Evolutionary conservation across 1,139 yeast genomes (phyloP).

Genomic region (Lodderomyces orthopsilosis): DNA sequence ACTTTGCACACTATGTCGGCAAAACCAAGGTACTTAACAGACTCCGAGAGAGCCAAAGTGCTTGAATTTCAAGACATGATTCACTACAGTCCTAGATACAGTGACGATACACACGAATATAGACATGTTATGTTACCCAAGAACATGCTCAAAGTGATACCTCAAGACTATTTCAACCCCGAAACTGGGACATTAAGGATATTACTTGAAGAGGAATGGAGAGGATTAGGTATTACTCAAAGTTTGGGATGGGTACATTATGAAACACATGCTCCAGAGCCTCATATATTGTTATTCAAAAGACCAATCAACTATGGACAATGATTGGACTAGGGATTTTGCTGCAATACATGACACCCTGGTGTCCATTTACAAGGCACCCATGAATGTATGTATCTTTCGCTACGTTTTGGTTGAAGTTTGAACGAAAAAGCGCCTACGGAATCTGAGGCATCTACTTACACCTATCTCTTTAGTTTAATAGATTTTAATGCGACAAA

Average conservation of each 20-base stretch:
- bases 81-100: constrained; percentile 89
- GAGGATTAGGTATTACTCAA: constrained; percentile 97
- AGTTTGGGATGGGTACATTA: constrained; percentile 98
- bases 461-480: neutral
- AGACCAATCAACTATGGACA: constrained; percentile 47
- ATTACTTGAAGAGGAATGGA: constrained; percentile 94
- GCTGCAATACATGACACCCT: neutral
- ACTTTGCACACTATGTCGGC: constrained; percentile 15
- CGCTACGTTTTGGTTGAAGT: too few relatives aligned
- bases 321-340: neutral
- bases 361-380: too few relatives aligned
- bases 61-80: constrained; percentile 91
- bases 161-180: constrained; percentile 93
- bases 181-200: constrained; percentile 94
- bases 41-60: constrained; percentile 79
- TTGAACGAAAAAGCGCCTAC: neutral
- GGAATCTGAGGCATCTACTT: neutral
- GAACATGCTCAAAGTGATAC: constrained; percentile 90
- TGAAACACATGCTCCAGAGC: constrained; percentile 98
- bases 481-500: constrained; percentile 2
- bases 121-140: constrained; percentile 97
- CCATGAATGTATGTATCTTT: too few relatives aligned
- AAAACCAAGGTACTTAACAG: constrained; percentile 69
- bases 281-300: constrained; percentile 90
- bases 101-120: constrained; percentile 82